Percentiles rank a stretch among this genome's conserved stretches.
These are phyloP conservation scores for Closterium sp. DNA, from an alignment of 139 green algal species.

Conservation along the genomic window DNA sequence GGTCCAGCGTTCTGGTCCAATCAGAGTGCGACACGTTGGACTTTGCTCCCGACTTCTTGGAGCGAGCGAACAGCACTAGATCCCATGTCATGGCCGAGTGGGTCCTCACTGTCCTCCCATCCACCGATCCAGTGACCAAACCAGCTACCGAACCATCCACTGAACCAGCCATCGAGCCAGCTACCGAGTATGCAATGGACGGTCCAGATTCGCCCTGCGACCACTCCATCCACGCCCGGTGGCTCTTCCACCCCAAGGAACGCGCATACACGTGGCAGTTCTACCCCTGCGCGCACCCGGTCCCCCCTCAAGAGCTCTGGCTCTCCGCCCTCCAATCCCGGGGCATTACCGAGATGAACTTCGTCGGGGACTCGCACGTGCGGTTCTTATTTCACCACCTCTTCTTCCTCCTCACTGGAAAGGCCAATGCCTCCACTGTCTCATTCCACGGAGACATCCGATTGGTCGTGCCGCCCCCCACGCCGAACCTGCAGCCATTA, in stretches of 20 bases:
- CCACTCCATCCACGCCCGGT: not conserved
- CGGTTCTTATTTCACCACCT: constrained; percentile 15
- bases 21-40: not conserved
- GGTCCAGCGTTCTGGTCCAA: not conserved
- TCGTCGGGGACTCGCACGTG: constrained; percentile 6
- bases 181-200: not conserved
- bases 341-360: constrained; percentile 8
- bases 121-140: not conserved
- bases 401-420: constrained; percentile 10
- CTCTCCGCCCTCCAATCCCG: not conserved
- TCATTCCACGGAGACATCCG: not conserved
- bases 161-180: not conserved
- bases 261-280: constrained; percentile 8
- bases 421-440: not conserved
- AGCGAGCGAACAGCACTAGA: not conserved
- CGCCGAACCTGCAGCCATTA: not conserved
- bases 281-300: constrained; percentile 3
- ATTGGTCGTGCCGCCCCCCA: not conserved
- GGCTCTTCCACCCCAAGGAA: not conserved
- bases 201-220: not conserved
- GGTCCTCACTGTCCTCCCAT: not conserved
- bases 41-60: not conserved
- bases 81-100: not conserved
- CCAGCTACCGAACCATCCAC: not conserved
- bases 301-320: not conserved